These are phyloP conservation scores for Neoascochyta sp. DNA, from an alignment of 2,329 filamentous ascomycete species.

Conservation along the genomic window DNA sequence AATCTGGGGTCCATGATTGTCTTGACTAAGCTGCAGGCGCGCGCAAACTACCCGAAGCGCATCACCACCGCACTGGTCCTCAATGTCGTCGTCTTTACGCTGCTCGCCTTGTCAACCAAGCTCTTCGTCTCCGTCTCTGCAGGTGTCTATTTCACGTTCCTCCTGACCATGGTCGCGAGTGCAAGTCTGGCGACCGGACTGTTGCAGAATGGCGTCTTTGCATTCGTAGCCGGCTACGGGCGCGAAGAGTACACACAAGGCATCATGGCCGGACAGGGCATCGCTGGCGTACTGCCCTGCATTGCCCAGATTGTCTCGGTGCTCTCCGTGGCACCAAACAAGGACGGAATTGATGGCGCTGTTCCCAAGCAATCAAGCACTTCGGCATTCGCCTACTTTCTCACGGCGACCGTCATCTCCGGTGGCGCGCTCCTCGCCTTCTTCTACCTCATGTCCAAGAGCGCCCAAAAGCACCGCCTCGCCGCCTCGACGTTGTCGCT, in stretches of 20 bases:
- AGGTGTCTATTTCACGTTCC: conserved; percentile 69
- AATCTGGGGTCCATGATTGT: conserved; percentile 74
- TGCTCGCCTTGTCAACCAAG: conserved; percentile 77
- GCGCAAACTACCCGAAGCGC: conserved; percentile 82
- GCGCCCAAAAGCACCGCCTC: conserved; percentile 26
- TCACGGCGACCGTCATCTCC: conserved; percentile 78
- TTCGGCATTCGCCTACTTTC: conserved; percentile 85
- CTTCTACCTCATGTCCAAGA: conserved; percentile 64
- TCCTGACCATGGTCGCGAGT: conserved; percentile 76
- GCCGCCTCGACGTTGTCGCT: too few relatives aligned
- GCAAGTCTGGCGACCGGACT: conserved; percentile 77
- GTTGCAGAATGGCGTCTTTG: conserved; percentile 91
- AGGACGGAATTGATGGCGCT: conserved; percentile 35
- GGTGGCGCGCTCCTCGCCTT: conserved; percentile 68
- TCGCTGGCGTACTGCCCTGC: conserved; percentile 86
- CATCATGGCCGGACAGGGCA: conserved; percentile 90
- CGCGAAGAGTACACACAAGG: conserved; percentile 88
- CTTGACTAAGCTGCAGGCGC: conserved; percentile 74
- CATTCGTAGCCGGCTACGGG: conserved; percentile 82
- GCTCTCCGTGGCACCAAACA: conserved; percentile 58
- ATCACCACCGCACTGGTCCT: conserved; percentile 74
- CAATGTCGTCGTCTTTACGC: conserved; percentile 70
- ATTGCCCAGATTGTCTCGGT: conserved; percentile 84
- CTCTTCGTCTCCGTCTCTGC: conserved; percentile 61
- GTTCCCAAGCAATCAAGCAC: conserved; percentile 51